Base-by-base conservation (phyloP, 78 protist species). In the Anaeramoeba ignava region DNA sequence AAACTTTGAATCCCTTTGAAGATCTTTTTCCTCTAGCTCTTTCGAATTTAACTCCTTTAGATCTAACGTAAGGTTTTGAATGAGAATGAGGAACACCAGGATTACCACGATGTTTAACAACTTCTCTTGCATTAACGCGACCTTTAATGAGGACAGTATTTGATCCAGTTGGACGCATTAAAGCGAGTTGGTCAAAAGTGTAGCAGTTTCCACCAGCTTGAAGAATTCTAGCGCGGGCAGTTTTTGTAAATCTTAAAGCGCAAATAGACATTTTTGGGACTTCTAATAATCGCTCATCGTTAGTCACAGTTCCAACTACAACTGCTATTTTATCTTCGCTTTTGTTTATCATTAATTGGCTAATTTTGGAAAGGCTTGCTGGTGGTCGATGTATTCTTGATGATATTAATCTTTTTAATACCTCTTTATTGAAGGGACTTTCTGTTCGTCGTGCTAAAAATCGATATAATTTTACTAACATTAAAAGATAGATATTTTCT, bases 111-210 rank as follows among this genome's bases (percentile, higher is more conserved):
- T 95, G 93, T 90, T 91, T 93, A 92, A 67, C 81, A 41, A 93
- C 94, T 89, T 94, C 94, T 82, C 99, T 96, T n/a, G 91, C 89
- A 42, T 86, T 85, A 85, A 31, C 81, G 41, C 90, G 92, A 34
- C 99, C 99, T 33, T 96, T 94, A 85, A 98, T 91, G 34, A 98
- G 96, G 83, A 98, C 86, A 84, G 95, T 88, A 91, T 92, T 89
- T 87, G 84, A 3, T 42, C 99, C 99, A 3, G 88, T 89, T 73
- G 99, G 99, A 54, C 88, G 41, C 17, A 81, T 33, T 73, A 96
- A 89, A 42, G 99, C 99, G 78, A 97, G 93, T 94, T 98, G 98
- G 90, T 98, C 99, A 80, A 98, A 92, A 83, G 99, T 96, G 78
- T 96, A 80, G 88, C 81, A 67, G 88, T 91, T 91, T 37, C 99